These are phyloP conservation scores for Berkeleyomyces basicola DNA, from an alignment of 2,329 filamentous ascomycete genomes.

Conservation along the genomic window DNA sequence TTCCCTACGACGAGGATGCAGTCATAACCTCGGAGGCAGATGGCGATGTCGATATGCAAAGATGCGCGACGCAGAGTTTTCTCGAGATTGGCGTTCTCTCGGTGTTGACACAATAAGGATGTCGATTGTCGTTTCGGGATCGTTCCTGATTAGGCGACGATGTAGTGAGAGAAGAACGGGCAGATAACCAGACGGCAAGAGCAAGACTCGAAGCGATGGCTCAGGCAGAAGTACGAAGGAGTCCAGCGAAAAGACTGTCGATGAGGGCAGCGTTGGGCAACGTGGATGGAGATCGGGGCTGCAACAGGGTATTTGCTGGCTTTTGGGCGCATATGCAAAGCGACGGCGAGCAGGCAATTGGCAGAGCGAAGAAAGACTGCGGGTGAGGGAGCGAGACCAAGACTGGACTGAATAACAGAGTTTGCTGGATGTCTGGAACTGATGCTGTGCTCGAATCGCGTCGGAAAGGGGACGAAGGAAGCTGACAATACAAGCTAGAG, in stretches of 20 bases:
- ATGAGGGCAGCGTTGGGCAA: background rate
- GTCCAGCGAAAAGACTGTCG: too few relatives aligned
- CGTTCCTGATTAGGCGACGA: background rate
- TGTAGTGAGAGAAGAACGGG: background rate
- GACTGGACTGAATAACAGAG: too few relatives aligned
- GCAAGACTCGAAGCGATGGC: too few relatives aligned
- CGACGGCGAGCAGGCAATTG: background rate
- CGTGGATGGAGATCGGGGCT: background rate
- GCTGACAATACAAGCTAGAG: background rate
- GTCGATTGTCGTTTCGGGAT: background rate
- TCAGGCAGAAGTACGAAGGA: too few relatives aligned
- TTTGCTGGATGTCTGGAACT: too few relatives aligned
- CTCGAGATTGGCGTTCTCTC: background rate
- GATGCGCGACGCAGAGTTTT: background rate
- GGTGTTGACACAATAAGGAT: background rate
- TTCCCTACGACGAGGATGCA: conserved; percentile 2
- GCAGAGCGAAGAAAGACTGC: background rate
- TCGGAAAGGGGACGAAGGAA: too few relatives aligned
- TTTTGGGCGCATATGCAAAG: conserved; percentile 5
- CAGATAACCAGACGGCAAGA: background rate
- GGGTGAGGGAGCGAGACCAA: background rate
- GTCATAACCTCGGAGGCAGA: background rate
- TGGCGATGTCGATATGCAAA: background rate
- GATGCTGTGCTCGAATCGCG: too few relatives aligned
- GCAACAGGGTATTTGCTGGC: background rate